Base-by-base conservation (phyloP, 768 basidiomycete species). In the Leccinum rimulosum region DNA sequence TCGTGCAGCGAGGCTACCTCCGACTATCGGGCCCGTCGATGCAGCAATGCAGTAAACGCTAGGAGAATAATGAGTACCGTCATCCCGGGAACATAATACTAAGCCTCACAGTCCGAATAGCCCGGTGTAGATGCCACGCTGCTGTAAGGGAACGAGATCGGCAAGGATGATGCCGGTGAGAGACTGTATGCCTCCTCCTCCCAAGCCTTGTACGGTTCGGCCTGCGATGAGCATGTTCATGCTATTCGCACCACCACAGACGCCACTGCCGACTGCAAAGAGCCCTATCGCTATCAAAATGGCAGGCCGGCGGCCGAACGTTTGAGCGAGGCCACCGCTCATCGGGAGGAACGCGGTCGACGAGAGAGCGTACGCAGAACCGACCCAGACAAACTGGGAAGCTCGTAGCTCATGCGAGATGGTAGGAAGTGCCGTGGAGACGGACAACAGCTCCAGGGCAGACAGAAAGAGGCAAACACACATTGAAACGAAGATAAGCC, bases 91-190 rank as follows among this genome's bases (percentile, higher is more conserved):
- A 2, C 4, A 38, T n/a, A 6, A 1, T 51, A 19, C 1, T 14
- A 30, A n/a, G 55, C 51, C 65, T 55, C 25, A 65, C 63, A 67
- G 43, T 4, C 54, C 62, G 50, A 57, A 66, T 31, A 77, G 31
- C 22, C 73, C 73, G 2, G 70, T 62, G 36, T 74, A 78, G 6
- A 65, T 31, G 8, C 79, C 79, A 6, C 79, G 74, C 56, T 79
- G 75, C n/a, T 69, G 64, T 9, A 80, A 72, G 14, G 79, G 71
- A 7, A 80, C 75, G 7, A 80, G 65, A 63, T 80, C 79, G n/a
- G 75, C 72, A 2, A 77, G 61, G 51, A 80, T 66, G 58, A 80
- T 77, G 47, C 77, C 73, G 4, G 74, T 68, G 45, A 76, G 65
- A 7, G 70, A 64, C 8, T 73, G 56, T 38, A 77, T 73, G 7